These are phyloP conservation scores for Kodamaea fungicola DNA, from an alignment of 1,139 yeast species.

Conservation along the genomic window DNA sequence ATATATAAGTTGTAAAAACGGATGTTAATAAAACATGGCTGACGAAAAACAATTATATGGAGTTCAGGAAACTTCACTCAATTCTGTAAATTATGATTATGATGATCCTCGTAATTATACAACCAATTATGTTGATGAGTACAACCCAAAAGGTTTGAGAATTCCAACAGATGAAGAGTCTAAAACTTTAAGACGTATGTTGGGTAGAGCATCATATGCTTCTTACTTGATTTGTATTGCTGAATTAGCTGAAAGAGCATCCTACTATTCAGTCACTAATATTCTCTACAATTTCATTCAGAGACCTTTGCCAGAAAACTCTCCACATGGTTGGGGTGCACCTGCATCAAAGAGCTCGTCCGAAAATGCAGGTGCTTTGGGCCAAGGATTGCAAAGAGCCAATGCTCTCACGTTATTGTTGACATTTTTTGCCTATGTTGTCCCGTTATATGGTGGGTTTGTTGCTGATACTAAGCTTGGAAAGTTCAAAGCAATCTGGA, in stretches of 20 bases:
- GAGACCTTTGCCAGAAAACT: slow-evolving; percentile 17
- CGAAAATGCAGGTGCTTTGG: slow-evolving; percentile 19
- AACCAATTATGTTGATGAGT: slow-evolving; percentile 15
- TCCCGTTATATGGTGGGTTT: slow-evolving; percentile 22
- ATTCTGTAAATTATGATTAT: slow-evolving; percentile 7
- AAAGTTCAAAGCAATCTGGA: slow-evolving; percentile 20
- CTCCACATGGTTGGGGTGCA: slow-evolving; percentile 16
- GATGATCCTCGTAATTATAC: slow-evolving; percentile 19
- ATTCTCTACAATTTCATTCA: slow-evolving; percentile 20
- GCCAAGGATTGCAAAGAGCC: slow-evolving; percentile 17
- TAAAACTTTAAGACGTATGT: slow-evolving; percentile 14
- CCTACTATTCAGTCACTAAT: slow-evolving; percentile 18
- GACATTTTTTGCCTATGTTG: slow-evolving; percentile 20
- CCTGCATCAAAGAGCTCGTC: slow-evolving; percentile 10
- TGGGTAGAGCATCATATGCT: slow-evolving; percentile 15
- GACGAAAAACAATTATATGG: too few relatives aligned
- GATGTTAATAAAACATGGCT: too few relatives aligned
- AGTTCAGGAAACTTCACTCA: too few relatives aligned
- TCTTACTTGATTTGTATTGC: slow-evolving; percentile 18
- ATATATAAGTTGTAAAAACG: too few relatives aligned
- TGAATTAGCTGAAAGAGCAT: slow-evolving; percentile 23
- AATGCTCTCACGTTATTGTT: slow-evolving; percentile 18
- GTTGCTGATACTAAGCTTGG: slow-evolving; percentile 20
- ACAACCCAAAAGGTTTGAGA: slow-evolving; percentile 19
- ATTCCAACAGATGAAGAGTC: slow-evolving; percentile 16